phyloP scores from a whole-genome alignment of 805 yeast genomes.

The Candida vartiovaarae region DNA sequence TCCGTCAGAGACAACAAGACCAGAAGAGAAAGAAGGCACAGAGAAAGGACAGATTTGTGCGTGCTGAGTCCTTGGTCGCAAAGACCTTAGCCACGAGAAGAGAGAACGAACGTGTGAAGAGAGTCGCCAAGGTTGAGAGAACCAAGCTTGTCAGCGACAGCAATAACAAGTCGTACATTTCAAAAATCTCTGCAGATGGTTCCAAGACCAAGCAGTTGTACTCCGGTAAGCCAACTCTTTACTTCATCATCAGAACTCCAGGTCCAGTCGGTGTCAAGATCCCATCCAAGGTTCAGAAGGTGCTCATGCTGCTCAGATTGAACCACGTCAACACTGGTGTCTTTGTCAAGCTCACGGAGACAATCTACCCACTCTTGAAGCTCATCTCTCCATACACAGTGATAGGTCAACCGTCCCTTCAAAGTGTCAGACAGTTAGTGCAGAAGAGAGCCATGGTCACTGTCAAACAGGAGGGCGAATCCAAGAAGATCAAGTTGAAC shows the following conservation, averaged over 20 bases:
- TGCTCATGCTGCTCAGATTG: slow-evolving; percentile 56
- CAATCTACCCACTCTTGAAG: slow-evolving; percentile 57
- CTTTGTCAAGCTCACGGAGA: slow-evolving; percentile 54
- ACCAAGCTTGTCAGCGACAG: slow-evolving; percentile 26
- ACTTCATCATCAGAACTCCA: slow-evolving; percentile 60
- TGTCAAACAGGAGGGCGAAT: slow-evolving; percentile 27
- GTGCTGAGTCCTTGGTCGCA: slow-evolving; percentile 71
- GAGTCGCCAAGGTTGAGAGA: slow-evolving; percentile 49
- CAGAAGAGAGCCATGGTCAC: slow-evolving; percentile 68
- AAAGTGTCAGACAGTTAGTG: slow-evolving; percentile 62
- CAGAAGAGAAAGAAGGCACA: slow-evolving; percentile 37
- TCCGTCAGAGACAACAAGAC: slow-evolving; percentile 42
- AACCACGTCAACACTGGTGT: slow-evolving; percentile 59
- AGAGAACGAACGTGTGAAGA: slow-evolving; percentile 60
- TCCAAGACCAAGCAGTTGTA: slow-evolving; percentile 29
- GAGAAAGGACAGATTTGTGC: slow-evolving; percentile 46
- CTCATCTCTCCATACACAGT: slow-evolving; percentile 68
- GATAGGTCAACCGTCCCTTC: slow-evolving; percentile 67
- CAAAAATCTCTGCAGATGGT: slow-evolving; percentile 26
- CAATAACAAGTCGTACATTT: slow-evolving; percentile 24
- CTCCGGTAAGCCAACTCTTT: slow-evolving; percentile 41
- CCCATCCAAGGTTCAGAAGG: slow-evolving; percentile 55
- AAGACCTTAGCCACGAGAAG: slow-evolving; percentile 57
- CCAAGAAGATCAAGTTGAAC: slow-evolving; percentile 46
- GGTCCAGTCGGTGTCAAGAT: slow-evolving; percentile 60